phyloP scores from a whole-genome alignment of 1,139 yeast species.

The Taphrina wiesneri region DNA sequence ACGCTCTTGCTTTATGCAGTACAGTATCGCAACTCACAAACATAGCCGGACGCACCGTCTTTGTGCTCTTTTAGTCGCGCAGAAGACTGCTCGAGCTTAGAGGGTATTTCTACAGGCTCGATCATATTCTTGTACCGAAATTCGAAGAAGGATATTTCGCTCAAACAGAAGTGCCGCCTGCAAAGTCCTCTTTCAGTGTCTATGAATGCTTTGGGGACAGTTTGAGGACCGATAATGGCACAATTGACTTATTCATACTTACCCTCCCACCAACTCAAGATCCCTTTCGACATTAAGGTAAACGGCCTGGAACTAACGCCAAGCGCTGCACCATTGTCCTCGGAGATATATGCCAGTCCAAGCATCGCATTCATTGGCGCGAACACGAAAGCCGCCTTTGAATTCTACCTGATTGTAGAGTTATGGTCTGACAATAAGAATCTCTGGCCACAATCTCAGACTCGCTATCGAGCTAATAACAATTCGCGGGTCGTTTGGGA shows the following conservation, averaged over 20 bases:
- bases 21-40: no score
- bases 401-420: slow-evolving; percentile 63
- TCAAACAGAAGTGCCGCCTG: no score
- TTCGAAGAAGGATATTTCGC: no score
- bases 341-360: slow-evolving; percentile 25
- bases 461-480: slow-evolving; percentile 64
- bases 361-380: slow-evolving; percentile 25
- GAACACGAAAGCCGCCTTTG: slow-evolving; percentile 43
- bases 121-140: no score
- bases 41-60: no score
- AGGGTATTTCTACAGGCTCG: no score
- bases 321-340: neutral
- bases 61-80: no score
- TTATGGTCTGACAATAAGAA: slow-evolving; percentile 64
- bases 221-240: slow-evolving; percentile 2
- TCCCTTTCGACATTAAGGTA: slow-evolving; percentile 13
- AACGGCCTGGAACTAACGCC: slow-evolving; percentile 24
- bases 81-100: no score
- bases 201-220: no score
- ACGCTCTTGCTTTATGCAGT: no score
- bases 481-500: slow-evolving; percentile 50
- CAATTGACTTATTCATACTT: slow-evolving; percentile 23
- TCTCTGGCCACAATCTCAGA: slow-evolving; percentile 65
- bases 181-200: no score
- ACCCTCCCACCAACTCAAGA: slow-evolving; percentile 15